phyloP scores from a whole-genome alignment of 371 early-diverging fungal genomes.

The Apophysomyces variabilis region DNA sequence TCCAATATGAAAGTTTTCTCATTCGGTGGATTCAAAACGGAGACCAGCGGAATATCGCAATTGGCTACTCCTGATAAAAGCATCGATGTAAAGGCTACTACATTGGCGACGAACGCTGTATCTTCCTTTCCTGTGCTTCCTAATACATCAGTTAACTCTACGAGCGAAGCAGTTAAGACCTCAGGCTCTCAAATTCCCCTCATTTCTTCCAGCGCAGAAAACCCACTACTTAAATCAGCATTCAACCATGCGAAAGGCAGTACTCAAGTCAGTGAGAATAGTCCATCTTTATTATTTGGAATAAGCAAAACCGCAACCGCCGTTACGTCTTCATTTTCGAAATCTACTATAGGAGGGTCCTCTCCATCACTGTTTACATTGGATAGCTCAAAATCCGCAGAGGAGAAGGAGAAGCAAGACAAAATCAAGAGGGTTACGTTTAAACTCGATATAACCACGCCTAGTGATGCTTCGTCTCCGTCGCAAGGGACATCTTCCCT shows the following conservation, averaged over 20 bases:
- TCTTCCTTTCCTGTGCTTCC: not conserved
- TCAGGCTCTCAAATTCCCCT: not conserved
- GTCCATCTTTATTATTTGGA: too few species aligned
- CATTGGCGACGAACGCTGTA: too few species aligned
- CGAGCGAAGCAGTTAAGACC: not conserved
- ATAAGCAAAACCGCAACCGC: not conserved
- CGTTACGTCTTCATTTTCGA: too few species aligned
- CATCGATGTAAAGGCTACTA: too few species aligned
- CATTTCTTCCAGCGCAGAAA: not conserved
- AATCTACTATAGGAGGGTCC: not conserved
- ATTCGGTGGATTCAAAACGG: not conserved
- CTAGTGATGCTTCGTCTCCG: not conserved
- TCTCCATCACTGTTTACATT: constrained; percentile 16
- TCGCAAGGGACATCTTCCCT: not conserved
- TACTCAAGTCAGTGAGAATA: not conserved
- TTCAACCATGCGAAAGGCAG: not conserved
- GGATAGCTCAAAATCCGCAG: constrained; percentile 6
- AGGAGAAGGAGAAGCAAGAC: not conserved
- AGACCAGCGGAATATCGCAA: too few species aligned
- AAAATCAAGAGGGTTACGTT: not conserved
- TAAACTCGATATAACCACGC: not conserved
- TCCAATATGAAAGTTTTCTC: too few species aligned
- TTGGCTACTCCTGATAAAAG: too few species aligned
- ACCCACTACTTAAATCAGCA: not conserved
- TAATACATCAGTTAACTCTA: constrained; percentile 1